phyloP scores from a whole-genome alignment of 495 filamentous ascomycete genomes.

The Parathielavia hyrcaniae region DNA sequence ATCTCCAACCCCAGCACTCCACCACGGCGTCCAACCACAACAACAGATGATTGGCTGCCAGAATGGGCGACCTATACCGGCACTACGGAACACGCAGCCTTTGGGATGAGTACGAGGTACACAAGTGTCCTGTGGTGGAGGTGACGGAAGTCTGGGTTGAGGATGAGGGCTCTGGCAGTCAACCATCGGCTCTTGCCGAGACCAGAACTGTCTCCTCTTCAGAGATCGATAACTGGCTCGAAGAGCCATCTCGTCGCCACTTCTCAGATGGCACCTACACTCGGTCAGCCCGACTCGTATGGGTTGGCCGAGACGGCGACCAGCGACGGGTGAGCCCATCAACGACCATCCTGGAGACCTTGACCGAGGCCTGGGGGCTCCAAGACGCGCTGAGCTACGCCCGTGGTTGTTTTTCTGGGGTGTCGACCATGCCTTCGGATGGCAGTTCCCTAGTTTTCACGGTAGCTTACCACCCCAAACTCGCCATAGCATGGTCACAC shows the following conservation, averaged over 20 bases:
- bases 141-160: slow-evolving; percentile 27
- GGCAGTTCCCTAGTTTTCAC: slow-evolving; percentile 13
- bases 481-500: slow-evolving; percentile 24
- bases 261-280: slow-evolving; percentile 10
- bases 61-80: slow-evolving; percentile 24
- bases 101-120: slow-evolving; percentile 23
- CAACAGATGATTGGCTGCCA: neutral
- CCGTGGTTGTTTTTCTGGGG: slow-evolving; percentile 25
- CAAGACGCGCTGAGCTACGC: slow-evolving; percentile 21
- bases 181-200: slow-evolving; percentile 2
- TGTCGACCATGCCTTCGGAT: slow-evolving; percentile 9
- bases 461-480: slow-evolving; percentile 29
- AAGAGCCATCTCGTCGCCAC: slow-evolving; percentile 15
- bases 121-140: slow-evolving; percentile 19
- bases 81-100: slow-evolving; percentile 21
- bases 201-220: slow-evolving; percentile 8
- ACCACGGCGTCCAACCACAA: neutral
- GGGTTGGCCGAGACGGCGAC: slow-evolving; percentile 20
- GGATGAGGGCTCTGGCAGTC: neutral
- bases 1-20: too few species aligned
- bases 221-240: slow-evolving; percentile 26
- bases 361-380: slow-evolving; percentile 19
- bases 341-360: slow-evolving; percentile 4
- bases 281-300: slow-evolving; percentile 18
- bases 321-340: slow-evolving; percentile 17